Evolutionary conservation across 345 rosid species (phyloP).

Genomic region (Triadica sebifera): DNA sequence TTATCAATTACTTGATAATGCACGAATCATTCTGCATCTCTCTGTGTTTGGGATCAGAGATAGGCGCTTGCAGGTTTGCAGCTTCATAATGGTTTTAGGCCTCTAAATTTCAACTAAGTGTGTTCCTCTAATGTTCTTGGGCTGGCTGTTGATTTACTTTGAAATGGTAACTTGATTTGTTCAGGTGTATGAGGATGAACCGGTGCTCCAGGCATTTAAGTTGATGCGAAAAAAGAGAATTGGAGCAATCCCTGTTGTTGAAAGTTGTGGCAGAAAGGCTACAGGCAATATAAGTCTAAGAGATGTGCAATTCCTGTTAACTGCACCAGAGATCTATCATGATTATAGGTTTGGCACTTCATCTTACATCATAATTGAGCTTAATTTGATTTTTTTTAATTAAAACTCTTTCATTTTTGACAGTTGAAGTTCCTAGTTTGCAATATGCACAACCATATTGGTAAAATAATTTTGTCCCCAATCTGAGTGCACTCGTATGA

Average conservation of each 20-base stretch:
- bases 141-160: not conserved
- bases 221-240: slow-evolving; percentile 75
- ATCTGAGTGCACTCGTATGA: not conserved
- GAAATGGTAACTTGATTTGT: slow-evolving; percentile 5
- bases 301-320: slow-evolving; percentile 86
- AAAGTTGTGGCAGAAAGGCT: slow-evolving; percentile 53
- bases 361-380: not conserved
- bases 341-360: slow-evolving; percentile 59
- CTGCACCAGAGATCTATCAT: slow-evolving; percentile 87
- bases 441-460: not conserved
- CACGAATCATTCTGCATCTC: not conserved
- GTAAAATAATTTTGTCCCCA: not conserved
- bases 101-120: not conserved
- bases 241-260: slow-evolving; percentile 83
- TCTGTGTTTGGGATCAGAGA: not conserved
- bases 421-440: not conserved
- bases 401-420: not conserved
- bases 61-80: not conserved
- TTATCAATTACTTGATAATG: not conserved
- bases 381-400: not conserved
- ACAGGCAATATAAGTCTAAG: slow-evolving; percentile 87
- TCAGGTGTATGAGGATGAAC: slow-evolving; percentile 84
- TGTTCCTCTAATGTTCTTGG: not conserved
- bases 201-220: slow-evolving; percentile 98
- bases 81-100: not conserved